Conservation (phyloP, 75 land plant species). For the Sequoiadendron giganteum region DNA sequence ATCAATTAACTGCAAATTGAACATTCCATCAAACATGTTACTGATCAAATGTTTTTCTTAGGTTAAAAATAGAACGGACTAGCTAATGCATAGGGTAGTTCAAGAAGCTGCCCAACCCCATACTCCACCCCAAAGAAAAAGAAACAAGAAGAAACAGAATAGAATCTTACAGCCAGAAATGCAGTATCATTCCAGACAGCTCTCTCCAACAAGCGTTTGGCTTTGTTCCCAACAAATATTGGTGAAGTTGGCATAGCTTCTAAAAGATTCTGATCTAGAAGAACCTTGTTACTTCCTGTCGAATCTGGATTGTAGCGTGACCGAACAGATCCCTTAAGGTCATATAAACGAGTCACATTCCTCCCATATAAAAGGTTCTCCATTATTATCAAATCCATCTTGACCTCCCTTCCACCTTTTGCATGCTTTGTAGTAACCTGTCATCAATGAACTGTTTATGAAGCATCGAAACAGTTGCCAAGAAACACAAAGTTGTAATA, state of each 20-base stretch:
- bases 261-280: constrained; percentile 84
- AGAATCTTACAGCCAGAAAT: constrained; percentile 81
- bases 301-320: constrained; percentile 94
- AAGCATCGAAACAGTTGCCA: background rate
- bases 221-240: constrained; percentile 92
- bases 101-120: background rate
- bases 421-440: constrained; percentile 66
- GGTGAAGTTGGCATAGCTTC: constrained; percentile 94
- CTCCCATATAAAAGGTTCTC: constrained; percentile 86
- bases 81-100: background rate
- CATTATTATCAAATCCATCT: constrained; percentile 95
- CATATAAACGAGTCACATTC: constrained; percentile 73
- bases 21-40: background rate
- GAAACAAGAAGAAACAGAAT: background rate
- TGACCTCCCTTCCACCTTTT: constrained; percentile 78
- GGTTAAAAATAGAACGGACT: background rate
- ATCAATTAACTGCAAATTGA: constrained; percentile 60
- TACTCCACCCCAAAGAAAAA: background rate
- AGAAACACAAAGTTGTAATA: constrained; percentile 4
- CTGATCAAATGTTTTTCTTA: background rate
- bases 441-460: constrained; percentile 1
- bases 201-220: constrained; percentile 84
- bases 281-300: constrained; percentile 77
- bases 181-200: constrained; percentile 98
- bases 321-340: constrained; percentile 86